These are phyloP conservation scores for Calocybe cyanea DNA, from an alignment of 768 basidiomycete genomes.

Conservation along the genomic window DNA sequence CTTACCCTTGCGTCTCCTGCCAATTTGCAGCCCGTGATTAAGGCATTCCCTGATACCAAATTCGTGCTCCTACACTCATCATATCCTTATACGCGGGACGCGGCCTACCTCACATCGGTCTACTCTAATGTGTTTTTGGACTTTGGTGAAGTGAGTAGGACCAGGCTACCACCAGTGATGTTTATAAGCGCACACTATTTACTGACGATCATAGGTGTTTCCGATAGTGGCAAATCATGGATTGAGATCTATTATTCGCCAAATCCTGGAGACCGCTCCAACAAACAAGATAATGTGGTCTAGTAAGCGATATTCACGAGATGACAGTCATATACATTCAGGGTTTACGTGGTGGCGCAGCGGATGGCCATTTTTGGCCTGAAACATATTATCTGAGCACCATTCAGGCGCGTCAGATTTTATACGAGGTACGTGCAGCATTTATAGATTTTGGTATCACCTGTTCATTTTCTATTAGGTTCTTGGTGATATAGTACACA, in stretches of 20 bases:
- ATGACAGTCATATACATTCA: background rate
- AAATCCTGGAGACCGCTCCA: constrained; percentile 68
- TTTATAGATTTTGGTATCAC: background rate
- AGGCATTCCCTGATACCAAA: constrained; percentile 51
- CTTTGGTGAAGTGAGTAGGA: constrained; percentile 71
- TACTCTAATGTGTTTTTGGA: constrained; percentile 76
- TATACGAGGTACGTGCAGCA: constrained; percentile 46
- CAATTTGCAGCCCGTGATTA: constrained; percentile 65
- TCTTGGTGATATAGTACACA: constrained; percentile 43
- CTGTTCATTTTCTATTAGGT: constrained; percentile 37
- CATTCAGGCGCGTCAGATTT: constrained; percentile 56
- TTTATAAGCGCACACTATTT: background rate
- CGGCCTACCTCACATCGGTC: constrained; percentile 69
- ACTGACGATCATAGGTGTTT: constrained; percentile 44
- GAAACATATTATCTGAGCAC: constrained; percentile 71
- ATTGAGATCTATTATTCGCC: constrained; percentile 53
- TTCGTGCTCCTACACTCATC: constrained; percentile 72
- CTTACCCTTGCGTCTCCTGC: constrained; percentile 58
- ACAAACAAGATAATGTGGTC: constrained; percentile 83
- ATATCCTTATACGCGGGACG: constrained; percentile 79
- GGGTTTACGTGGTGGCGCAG: constrained; percentile 22
- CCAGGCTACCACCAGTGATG: constrained; percentile 1
- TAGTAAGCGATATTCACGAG: constrained; percentile 38
- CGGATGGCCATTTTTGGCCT: constrained; percentile 74
- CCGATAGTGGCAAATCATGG: constrained; percentile 62